Conservation (phyloP, 139 green algal genomes). For the Volvox reticuliferus region DNA sequence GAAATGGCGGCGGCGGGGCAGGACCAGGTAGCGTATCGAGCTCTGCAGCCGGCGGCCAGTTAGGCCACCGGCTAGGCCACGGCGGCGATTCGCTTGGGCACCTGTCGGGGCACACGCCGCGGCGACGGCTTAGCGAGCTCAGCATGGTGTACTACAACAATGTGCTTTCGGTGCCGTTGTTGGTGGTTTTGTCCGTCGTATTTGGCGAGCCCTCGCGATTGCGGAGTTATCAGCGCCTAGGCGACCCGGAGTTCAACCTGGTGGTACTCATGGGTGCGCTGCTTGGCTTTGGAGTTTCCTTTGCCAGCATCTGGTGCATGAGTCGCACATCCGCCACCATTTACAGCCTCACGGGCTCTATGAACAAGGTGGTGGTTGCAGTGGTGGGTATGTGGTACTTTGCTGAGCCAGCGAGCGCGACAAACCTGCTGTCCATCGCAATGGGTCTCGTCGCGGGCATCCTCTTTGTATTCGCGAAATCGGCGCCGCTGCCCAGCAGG, state of each 20-base stretch:
- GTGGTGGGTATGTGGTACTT: constrained; percentile 57
- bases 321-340: constrained; percentile 60
- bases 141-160: constrained; percentile 93
- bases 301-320: constrained; percentile 69
- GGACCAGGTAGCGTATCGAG: not conserved
- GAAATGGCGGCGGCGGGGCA: not conserved
- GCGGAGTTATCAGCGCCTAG: constrained; percentile 9
- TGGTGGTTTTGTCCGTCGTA: constrained; percentile 76
- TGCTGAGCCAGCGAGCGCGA: constrained; percentile 30
- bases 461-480: constrained; percentile 65
- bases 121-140: constrained; percentile 48
- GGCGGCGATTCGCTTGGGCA: not conserved
- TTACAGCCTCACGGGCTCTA: constrained; percentile 56
- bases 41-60: not conserved
- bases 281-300: constrained; percentile 61
- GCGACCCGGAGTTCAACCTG: constrained; percentile 46
- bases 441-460: constrained; percentile 56
- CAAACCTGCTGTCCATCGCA: constrained; percentile 54
- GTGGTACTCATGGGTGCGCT: constrained; percentile 54
- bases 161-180: constrained; percentile 86
- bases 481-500: not conserved
- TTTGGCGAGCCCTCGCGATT: constrained; percentile 68
- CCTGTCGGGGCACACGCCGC: not conserved
- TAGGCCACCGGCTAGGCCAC: not conserved
- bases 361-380: constrained; percentile 64